These are phyloP conservation scores for Seiridium unicorne DNA, from an alignment of 2,329 filamentous ascomycete genomes.

Conservation along the genomic window DNA sequence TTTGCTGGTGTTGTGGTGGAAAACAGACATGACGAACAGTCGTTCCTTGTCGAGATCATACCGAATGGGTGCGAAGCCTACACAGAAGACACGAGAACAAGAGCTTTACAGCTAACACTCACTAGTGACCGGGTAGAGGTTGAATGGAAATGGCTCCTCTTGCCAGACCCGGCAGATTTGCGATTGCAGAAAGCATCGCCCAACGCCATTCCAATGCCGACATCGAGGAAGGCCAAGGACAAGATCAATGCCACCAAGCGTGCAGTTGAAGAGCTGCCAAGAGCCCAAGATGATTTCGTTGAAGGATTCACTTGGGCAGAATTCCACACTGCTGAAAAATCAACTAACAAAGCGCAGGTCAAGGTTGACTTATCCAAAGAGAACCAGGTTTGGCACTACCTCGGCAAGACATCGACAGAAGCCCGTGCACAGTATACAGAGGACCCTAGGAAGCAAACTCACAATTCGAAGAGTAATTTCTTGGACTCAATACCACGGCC, in stretches of 20 bases:
- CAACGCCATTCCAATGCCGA: slow-evolving; percentile 70
- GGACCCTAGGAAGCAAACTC: slow-evolving; percentile 56
- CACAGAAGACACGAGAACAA: slow-evolving; percentile 3
- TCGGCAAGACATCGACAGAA: slow-evolving; percentile 84
- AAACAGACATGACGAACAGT: slow-evolving; percentile 74
- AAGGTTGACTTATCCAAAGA: slow-evolving; percentile 71
- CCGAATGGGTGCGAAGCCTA: slow-evolving; percentile 66
- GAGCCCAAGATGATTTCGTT: slow-evolving; percentile 66
- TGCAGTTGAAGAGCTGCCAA: slow-evolving; percentile 58
- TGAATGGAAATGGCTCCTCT: slow-evolving; percentile 79
- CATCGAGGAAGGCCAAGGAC: slow-evolving; percentile 60
- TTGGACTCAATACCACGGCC: slow-evolving; percentile 66
- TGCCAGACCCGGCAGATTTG: slow-evolving; percentile 70
- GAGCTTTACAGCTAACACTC: slow-evolving; percentile 36
- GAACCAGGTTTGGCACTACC: slow-evolving; percentile 83
- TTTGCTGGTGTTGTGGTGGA: slow-evolving; percentile 87
- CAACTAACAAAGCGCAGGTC: slow-evolving; percentile 57
- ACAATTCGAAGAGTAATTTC: slow-evolving; percentile 71
- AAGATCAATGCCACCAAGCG: slow-evolving; percentile 66
- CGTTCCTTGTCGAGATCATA: slow-evolving; percentile 75
- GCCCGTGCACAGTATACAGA: slow-evolving; percentile 89
- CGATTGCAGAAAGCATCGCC: slow-evolving; percentile 72
- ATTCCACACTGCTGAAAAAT: slow-evolving; percentile 64
- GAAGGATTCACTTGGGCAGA: slow-evolving; percentile 74
- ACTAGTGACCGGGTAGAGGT: slow-evolving; percentile 70